Conservation (phyloP, 2,329 filamentous ascomycete genomes). For the Chaetomiaceae sp. region DNA sequence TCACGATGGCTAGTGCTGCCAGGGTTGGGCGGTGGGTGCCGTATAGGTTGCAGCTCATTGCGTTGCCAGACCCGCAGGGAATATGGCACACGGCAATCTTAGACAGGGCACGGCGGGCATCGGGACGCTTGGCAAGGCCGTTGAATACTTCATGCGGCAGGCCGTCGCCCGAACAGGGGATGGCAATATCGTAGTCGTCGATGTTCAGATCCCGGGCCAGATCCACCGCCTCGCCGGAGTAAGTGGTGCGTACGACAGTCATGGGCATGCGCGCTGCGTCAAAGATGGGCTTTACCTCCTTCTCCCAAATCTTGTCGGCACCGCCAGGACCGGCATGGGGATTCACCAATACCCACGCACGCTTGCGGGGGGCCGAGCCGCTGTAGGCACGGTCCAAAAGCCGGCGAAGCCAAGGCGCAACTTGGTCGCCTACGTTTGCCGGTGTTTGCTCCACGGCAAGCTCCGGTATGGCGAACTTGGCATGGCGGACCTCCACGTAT, state of each 20-base stretch:
- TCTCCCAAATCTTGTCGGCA: slow-evolving; percentile 68
- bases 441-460: slow-evolving; percentile 10
- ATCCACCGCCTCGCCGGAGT: slow-evolving; percentile 72
- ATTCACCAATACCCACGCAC: slow-evolving; percentile 85
- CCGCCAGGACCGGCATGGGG: slow-evolving; percentile 80
- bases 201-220: slow-evolving; percentile 73
- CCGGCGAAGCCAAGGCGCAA: slow-evolving; percentile 52
- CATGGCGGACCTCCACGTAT: slow-evolving; percentile 15
- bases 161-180: slow-evolving; percentile 89
- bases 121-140: slow-evolving; percentile 70
- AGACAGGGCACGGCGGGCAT: slow-evolving; percentile 69
- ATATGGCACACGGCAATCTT: slow-evolving; percentile 81
- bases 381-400: slow-evolving; percentile 70
- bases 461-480: slow-evolving; percentile 20
- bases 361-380: slow-evolving; percentile 58
- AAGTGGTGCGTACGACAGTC: slow-evolving; percentile 67
- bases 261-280: slow-evolving; percentile 73
- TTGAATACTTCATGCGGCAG: slow-evolving; percentile 93
- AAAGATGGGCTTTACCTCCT: slow-evolving; percentile 75
- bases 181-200: slow-evolving; percentile 75
- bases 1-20: slow-evolving; percentile 79
- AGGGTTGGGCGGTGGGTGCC: slow-evolving; percentile 71
- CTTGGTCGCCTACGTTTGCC: slow-evolving; percentile 1
- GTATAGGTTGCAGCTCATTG: slow-evolving; percentile 83
- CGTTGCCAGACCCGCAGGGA: slow-evolving; percentile 91